These are phyloP conservation scores for Acer negundo DNA, from an alignment of 345 rosid genomes.

Conservation along the genomic window DNA sequence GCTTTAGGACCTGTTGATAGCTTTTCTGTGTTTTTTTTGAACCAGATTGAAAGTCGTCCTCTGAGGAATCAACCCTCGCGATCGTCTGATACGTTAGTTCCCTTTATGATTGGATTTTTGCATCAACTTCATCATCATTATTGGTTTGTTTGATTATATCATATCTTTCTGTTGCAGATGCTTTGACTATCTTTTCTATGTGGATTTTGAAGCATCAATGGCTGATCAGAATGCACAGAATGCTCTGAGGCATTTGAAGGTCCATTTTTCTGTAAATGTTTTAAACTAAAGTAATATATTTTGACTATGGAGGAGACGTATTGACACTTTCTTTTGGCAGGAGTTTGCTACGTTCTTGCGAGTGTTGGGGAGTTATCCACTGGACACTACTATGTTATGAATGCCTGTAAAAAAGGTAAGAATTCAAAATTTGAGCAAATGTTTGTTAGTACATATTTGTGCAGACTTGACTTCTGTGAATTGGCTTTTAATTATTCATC, in stretches of 20 bases:
- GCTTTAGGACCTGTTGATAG: conserved; percentile 3
- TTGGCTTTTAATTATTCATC: background rate
- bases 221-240: conserved; percentile 91
- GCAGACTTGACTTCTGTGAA: background rate
- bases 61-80: conserved; percentile 64
- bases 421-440: background rate
- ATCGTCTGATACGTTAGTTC: conserved; percentile 44
- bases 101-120: background rate
- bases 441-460: background rate
- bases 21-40: conserved; percentile 15
- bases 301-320: background rate
- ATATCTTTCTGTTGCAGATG: conserved; percentile 43
- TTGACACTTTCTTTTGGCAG: conserved; percentile 39
- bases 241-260: conserved; percentile 86
- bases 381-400: conserved; percentile 73
- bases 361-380: conserved; percentile 96
- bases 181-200: conserved; percentile 92
- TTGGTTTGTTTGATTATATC: background rate
- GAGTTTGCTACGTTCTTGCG: conserved; percentile 94
- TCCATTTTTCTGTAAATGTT: conserved; percentile 22
- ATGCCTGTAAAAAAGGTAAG: conserved; percentile 18
- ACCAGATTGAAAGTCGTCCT: conserved; percentile 97
- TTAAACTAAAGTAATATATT: background rate
- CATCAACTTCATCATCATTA: background rate
- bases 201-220: conserved; percentile 98